These are phyloP conservation scores for Lactarius sanguifluus DNA, from an alignment of 768 basidiomycete genomes.

Conservation along the genomic window DNA sequence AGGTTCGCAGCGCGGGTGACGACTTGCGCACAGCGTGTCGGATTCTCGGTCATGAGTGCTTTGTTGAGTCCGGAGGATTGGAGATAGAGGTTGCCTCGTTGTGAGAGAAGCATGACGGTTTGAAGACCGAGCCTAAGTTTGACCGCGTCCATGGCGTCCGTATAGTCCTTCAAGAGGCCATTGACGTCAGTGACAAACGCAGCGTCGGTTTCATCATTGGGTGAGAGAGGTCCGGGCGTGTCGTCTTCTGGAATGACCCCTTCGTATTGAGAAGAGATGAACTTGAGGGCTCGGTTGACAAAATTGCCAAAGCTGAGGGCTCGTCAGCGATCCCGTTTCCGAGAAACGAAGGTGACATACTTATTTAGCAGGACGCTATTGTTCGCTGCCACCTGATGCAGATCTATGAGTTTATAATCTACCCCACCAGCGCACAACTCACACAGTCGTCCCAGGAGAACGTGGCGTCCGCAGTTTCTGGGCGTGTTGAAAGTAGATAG, in stretches of 20 bases:
- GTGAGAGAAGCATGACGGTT: slow-evolving; percentile 86
- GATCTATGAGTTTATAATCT: neutral
- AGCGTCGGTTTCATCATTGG: slow-evolving; percentile 62
- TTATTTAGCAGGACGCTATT: slow-evolving; percentile 95
- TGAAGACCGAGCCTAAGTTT: slow-evolving; percentile 88
- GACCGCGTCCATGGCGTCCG: slow-evolving; percentile 85
- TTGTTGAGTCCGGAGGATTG: slow-evolving; percentile 91
- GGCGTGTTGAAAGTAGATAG: slow-evolving; percentile 88
- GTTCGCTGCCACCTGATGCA: slow-evolving; percentile 75
- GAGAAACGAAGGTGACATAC: slow-evolving; percentile 38
- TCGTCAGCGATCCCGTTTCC: neutral
- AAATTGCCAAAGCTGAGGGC: slow-evolving; percentile 87
- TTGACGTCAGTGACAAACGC: slow-evolving; percentile 84
- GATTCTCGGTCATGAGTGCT: slow-evolving; percentile 76
- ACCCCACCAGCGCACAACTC: slow-evolving; percentile 34
- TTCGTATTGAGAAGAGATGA: slow-evolving; percentile 82
- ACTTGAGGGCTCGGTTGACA: slow-evolving; percentile 92
- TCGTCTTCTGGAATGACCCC: slow-evolving; percentile 81
- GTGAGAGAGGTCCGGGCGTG: slow-evolving; percentile 63
- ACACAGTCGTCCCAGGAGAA: slow-evolving; percentile 97
- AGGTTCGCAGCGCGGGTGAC: slow-evolving; percentile 88
- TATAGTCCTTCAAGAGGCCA: slow-evolving; percentile 71
- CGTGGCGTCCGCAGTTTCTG: slow-evolving; percentile 92
- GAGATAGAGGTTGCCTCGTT: slow-evolving; percentile 90
- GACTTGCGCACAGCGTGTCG: slow-evolving; percentile 86